Evolutionary conservation across 257 asterid species (phyloP).

Genomic region (Penstemon barbatus): DNA sequence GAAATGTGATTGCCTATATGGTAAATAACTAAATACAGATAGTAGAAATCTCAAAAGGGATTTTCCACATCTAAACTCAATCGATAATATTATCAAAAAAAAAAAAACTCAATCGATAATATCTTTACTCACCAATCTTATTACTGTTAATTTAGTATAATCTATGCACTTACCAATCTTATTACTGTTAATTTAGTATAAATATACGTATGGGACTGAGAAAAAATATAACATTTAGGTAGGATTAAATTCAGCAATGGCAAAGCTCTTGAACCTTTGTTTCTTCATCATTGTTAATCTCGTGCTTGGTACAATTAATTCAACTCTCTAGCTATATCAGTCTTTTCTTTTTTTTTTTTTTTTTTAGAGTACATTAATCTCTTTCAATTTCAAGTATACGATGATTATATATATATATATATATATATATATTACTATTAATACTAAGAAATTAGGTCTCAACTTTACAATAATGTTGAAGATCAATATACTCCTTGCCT

Average conservation of each 20-base stretch:
- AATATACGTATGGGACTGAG: not conserved
- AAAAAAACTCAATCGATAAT: too few relatives aligned
- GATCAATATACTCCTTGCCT: not conserved
- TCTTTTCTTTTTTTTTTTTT: not conserved
- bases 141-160: not conserved
- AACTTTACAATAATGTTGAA: not conserved
- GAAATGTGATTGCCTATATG: too few relatives aligned
- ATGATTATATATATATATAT: not conserved
- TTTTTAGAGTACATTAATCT: not conserved
- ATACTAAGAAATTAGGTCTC: too few relatives aligned
- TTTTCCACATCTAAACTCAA: too few relatives aligned
- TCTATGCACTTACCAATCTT: not conserved
- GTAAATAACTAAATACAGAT: too few relatives aligned
- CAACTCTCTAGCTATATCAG: not conserved
- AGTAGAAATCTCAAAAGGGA: too few relatives aligned
- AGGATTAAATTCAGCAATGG: constrained; percentile 14
- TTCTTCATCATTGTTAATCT: constrained; percentile 15
- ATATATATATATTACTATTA: too few relatives aligned
- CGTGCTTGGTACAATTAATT: constrained; percentile 29
- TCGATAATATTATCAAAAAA: too few relatives aligned
- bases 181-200: constrained; percentile 7
- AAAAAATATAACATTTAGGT: not conserved
- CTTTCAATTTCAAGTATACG: not conserved
- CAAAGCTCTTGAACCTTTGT: constrained; percentile 9
- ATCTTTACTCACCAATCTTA: not conserved